phyloP scores from a whole-genome alignment of 805 yeast genomes.

The Pichia californica region DNA sequence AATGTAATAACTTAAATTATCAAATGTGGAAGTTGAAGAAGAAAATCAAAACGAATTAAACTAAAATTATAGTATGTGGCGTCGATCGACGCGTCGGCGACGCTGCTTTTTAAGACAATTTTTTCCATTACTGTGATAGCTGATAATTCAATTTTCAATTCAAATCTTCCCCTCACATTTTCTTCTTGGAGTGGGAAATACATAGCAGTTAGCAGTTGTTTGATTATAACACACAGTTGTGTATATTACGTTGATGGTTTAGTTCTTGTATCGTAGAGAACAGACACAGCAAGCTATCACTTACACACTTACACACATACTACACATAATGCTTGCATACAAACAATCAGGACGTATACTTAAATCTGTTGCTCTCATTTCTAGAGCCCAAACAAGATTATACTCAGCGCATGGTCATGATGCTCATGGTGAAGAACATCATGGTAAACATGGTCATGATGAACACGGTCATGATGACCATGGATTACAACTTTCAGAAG shows the following conservation, averaged over 20 bases:
- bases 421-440: conserved; percentile 9
- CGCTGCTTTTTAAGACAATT: no score
- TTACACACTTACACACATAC: neutral
- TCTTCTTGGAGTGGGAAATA: no score
- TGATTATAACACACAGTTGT: no score
- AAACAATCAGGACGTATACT: neutral
- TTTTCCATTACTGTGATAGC: neutral
- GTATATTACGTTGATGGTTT: no score
- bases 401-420: conserved; percentile 14
- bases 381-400: neutral
- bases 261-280: no score
- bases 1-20: no score
- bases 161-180: neutral
- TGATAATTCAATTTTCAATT: no score
- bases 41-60: no score
- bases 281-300: no score
- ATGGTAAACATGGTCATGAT: conserved; percentile 7
- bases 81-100: neutral
- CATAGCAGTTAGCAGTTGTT: no score
- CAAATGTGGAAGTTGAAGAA: no score
- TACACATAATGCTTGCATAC: neutral
- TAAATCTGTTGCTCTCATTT: neutral
- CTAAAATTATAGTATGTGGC: no score
- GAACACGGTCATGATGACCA: conserved; percentile 16
- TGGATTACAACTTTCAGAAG: conserved; percentile 20